Percentiles rank a stretch among this genome's conserved stretches.
phyloP scores from a whole-genome alignment of 2,329 filamentous ascomycete genomes.

The Madurella fahalii region DNA sequence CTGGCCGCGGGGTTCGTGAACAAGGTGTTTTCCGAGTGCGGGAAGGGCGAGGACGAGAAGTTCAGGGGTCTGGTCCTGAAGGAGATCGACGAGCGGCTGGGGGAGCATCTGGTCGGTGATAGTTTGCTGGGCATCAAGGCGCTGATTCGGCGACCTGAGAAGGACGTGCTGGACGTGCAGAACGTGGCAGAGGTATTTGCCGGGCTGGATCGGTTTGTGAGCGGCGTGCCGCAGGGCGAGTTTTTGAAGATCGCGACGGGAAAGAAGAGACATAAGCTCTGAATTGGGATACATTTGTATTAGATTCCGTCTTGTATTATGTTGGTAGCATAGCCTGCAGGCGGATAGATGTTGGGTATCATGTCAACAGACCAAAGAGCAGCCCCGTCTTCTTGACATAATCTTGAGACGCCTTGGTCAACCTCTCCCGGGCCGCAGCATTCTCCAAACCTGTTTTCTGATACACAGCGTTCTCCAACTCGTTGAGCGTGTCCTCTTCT shows the following conservation, averaged over 20 bases:
- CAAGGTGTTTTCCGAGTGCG: conserved; percentile 62
- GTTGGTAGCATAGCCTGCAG: neutral
- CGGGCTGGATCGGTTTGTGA: conserved; percentile 75
- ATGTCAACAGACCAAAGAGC: conserved; percentile 70
- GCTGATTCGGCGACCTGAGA: conserved; percentile 70
- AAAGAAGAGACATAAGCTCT: conserved; percentile 93
- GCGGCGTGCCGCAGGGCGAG: conserved; percentile 80
- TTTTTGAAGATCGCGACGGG: conserved; percentile 80
- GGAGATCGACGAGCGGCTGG: conserved; percentile 78
- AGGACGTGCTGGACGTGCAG: conserved; percentile 68
- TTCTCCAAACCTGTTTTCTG: conserved; percentile 46
- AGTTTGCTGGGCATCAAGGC: conserved; percentile 82
- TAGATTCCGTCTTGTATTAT: neutral
- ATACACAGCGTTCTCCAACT: conserved; percentile 45
- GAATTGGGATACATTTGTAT: conserved; percentile 20
- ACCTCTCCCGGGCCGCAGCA: conserved; percentile 45
- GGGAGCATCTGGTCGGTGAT: conserved; percentile 72
- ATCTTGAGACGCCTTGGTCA: conserved; percentile 63
- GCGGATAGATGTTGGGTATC: conserved; percentile 1
- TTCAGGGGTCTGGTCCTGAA: conserved; percentile 69
- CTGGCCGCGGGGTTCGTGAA: conserved; percentile 79
- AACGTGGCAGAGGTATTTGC: conserved; percentile 82
- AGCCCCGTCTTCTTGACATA: conserved; percentile 82
- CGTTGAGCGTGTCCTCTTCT: conserved; percentile 34
- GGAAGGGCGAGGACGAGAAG: conserved; percentile 57